phyloP scores from a whole-genome alignment of 345 rosid genomes.

The Hypericum androsaemum region DNA sequence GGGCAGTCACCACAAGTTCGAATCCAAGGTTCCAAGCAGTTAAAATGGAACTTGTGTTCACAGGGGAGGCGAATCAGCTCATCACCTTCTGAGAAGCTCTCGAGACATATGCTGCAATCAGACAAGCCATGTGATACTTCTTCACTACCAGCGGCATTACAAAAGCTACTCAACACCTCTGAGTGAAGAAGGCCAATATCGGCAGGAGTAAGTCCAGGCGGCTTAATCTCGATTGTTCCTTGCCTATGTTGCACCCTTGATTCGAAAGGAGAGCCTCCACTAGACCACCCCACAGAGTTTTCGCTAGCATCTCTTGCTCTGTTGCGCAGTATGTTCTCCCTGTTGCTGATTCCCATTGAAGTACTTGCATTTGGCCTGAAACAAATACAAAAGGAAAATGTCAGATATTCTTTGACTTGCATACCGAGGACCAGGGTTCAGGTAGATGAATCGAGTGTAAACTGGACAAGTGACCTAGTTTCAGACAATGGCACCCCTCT shows the following conservation, averaged over 20 bases:
- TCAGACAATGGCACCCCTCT: constrained; percentile 61
- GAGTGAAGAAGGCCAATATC: constrained; percentile 37
- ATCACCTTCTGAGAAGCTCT: constrained; percentile 59
- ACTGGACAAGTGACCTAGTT: constrained; percentile 43
- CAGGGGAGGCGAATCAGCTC: constrained; percentile 50
- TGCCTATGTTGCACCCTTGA: constrained; percentile 24
- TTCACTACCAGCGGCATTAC: constrained; percentile 17
- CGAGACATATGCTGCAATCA: constrained; percentile 82
- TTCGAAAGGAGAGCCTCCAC: constrained; percentile 17
- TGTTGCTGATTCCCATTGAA: constrained; percentile 9
- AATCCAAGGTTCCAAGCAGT: constrained; percentile 85
- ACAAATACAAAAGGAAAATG: too few relatives aligned
- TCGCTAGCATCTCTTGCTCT: constrained; percentile 35
- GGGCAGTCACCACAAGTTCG: constrained; percentile 89
- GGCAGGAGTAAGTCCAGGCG: constrained; percentile 62
- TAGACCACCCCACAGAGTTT: constrained; percentile 12
- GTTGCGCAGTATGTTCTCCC: constrained; percentile 22
- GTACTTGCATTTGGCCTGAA: constrained; percentile 21
- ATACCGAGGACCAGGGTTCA: neutral
- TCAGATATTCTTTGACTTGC: neutral
- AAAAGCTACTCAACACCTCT: constrained; percentile 31
- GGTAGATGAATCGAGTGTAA: neutral
- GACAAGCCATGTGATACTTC: constrained; percentile 18
- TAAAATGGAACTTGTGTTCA: constrained; percentile 59
- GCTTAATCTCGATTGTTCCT: constrained; percentile 40